Evolutionary conservation across 2,329 filamentous ascomycete genomes (phyloP), one percentile per base, ranked within the genome.

Genomic region (Coniochaeta sp.): DNA sequence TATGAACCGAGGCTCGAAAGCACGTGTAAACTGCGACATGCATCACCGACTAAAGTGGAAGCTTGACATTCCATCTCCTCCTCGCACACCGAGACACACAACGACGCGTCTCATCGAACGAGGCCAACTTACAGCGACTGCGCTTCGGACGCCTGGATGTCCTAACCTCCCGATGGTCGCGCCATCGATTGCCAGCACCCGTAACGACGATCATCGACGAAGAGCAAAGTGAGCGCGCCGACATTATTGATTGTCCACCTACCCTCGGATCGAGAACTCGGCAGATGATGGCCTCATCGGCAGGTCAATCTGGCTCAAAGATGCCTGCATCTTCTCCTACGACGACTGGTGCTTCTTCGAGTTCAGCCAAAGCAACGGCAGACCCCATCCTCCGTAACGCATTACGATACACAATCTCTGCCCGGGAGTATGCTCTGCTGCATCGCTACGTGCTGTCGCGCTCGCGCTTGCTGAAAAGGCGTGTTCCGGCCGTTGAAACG

Each of bases 361-460:
- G 16, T n/a, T 40, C 55, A 10, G 26, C 8, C 22, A 57, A 57
- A 19, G 34, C 55, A 19, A 32, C 55, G 2, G 38, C 24, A 24
- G 89, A 93, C 65, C 89, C 90, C 5, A 81, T 96, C 63, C 81
- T 96, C 60, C 90, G 90, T 73, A 96, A 95, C 73, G 88, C 91
- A 50, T 81, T 97, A 61, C 88, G 92, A 65, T 93, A 96, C 75
- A 95, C 90, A 61, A 91, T 93, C 70, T 89, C 86, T 7, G 87
- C 91, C 47, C 86, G 88, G 72, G 93, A 97, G 73, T 97, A 97
- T 74, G 88, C 90, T 65, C 78, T 88, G 1, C 83, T 97, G 19
- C 91, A 96, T 73, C 88, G 89, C 69, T 92, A 93, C 70, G 82
- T 96, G 58, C 81, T 95, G 57, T 91, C 90, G 62, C 86, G 88